These are phyloP conservation scores for Astragalus membranaceus DNA, from an alignment of 306 rosid genomes.

Conservation along the genomic window DNA sequence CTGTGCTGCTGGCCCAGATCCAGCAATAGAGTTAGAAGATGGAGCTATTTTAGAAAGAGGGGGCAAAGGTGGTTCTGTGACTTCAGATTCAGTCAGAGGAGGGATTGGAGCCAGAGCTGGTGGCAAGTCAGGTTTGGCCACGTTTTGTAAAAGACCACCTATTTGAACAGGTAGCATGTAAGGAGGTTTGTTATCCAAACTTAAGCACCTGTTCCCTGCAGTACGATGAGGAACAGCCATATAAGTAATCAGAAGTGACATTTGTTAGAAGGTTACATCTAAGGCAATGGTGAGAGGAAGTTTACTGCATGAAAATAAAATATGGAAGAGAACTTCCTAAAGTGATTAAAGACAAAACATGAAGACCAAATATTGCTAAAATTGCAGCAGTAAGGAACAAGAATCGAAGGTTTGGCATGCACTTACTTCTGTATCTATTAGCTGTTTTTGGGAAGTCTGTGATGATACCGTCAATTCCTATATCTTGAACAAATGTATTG, in stretches of 20 bases:
- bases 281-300: not conserved
- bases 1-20: conserved; percentile 16
- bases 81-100: conserved; percentile 34
- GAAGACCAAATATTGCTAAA: not conserved
- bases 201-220: conserved; percentile 64
- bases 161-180: conserved; percentile 47
- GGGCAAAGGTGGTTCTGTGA: conserved; percentile 68
- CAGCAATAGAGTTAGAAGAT: conserved; percentile 21
- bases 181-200: conserved; percentile 7
- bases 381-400: not conserved
- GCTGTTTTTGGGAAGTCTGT: conserved; percentile 80
- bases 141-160: conserved; percentile 30
- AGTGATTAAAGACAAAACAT: not conserved
- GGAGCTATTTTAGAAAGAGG: not conserved
- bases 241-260: not conserved
- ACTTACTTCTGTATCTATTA: conserved; percentile 79
- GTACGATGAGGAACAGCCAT: not conserved
- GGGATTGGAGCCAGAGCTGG: conserved; percentile 62
- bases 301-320: not conserved
- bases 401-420: conserved; percentile 6
- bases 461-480: conserved; percentile 51
- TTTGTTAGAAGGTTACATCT: not conserved
- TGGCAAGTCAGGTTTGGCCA: conserved; percentile 7
- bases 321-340: not conserved
- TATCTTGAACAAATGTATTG: conserved; percentile 44